phyloP scores from a whole-genome alignment of 2,329 filamentous ascomycete species.

The Fusarium palustre region DNA sequence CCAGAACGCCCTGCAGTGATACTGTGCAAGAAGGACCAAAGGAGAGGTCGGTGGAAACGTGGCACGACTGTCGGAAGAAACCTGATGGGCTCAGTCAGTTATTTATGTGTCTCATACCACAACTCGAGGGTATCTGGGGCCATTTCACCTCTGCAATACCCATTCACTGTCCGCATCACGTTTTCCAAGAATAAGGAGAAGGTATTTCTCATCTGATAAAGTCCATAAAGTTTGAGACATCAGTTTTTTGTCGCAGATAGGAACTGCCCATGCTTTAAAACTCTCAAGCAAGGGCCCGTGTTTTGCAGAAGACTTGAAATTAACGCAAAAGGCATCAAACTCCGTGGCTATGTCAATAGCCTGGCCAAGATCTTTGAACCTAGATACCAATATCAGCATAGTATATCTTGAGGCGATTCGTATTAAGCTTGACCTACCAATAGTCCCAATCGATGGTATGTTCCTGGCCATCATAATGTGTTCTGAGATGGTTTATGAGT shows the following conservation, averaged over 20 bases:
- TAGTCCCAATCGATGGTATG: conserved; percentile 6
- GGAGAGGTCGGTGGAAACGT: not conserved
- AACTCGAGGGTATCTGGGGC: not conserved
- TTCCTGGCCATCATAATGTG: not conserved
- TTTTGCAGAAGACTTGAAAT: not conserved
- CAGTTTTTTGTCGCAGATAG: conserved; percentile 8
- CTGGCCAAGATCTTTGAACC: not conserved
- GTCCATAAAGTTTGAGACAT: not conserved
- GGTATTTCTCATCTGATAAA: not conserved
- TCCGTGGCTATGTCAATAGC: not conserved
- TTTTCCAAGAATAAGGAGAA: not conserved
- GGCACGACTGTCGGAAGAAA: conserved; percentile 9
- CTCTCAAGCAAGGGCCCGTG: not conserved
- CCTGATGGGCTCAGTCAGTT: not conserved
- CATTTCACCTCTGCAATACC: conserved; percentile 4
- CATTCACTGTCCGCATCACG: not conserved
- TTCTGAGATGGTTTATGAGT: not conserved
- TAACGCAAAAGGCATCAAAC: not conserved
- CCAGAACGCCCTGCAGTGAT: not conserved
- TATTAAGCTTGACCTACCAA: not conserved
- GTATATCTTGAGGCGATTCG: not conserved
- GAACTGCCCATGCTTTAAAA: conserved; percentile 12
- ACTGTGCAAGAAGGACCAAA: not conserved
- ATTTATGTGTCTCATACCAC: not conserved
- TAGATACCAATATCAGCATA: not conserved